These are phyloP conservation scores for Leptosphaerulina australis DNA, from an alignment of 2,329 filamentous ascomycete species.

Conservation along the genomic window DNA sequence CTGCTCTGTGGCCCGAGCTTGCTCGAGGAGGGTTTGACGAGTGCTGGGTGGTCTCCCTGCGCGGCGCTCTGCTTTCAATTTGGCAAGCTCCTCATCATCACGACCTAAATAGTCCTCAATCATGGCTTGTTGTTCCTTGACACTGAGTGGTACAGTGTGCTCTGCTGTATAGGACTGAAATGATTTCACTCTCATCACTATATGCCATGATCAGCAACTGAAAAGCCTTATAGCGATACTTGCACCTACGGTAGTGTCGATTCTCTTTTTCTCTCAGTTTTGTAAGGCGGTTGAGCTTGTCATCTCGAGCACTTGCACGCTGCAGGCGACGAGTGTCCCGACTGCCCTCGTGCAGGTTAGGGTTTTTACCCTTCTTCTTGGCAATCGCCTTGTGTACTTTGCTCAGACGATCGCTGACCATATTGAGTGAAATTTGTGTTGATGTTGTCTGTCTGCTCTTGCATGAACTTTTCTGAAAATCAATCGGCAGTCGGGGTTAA, in stretches of 20 bases:
- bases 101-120: slow-evolving; percentile 60
- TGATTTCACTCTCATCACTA: slow-evolving; percentile 71
- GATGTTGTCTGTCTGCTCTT: slow-evolving; percentile 12
- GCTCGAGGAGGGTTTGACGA: slow-evolving; percentile 76
- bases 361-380: slow-evolving; percentile 81
- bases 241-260: slow-evolving; percentile 68
- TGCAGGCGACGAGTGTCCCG: slow-evolving; percentile 83
- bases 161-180: slow-evolving; percentile 71
- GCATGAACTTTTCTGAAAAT: slow-evolving; percentile 37
- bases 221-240: too few species aligned
- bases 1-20: slow-evolving; percentile 71
- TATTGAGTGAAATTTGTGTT: slow-evolving; percentile 24
- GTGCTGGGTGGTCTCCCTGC: slow-evolving; percentile 79
- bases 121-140: slow-evolving; percentile 62
- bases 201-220: neutral
- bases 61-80: slow-evolving; percentile 71
- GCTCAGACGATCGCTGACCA: slow-evolving; percentile 65
- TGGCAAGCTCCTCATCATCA: slow-evolving; percentile 71
- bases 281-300: slow-evolving; percentile 76
- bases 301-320: slow-evolving; percentile 78
- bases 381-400: slow-evolving; percentile 89
- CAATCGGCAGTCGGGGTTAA: slow-evolving; percentile 21
- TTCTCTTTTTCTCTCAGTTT: slow-evolving; percentile 75
- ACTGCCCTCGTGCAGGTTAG: slow-evolving; percentile 83
- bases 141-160: slow-evolving; percentile 54